A percentile compares a stretch with the other conserved stretches of the same genome.
phyloP scores from a whole-genome alignment of 2,329 filamentous ascomycete genomes.

The Colletotrichum orchidophilum region DNA sequence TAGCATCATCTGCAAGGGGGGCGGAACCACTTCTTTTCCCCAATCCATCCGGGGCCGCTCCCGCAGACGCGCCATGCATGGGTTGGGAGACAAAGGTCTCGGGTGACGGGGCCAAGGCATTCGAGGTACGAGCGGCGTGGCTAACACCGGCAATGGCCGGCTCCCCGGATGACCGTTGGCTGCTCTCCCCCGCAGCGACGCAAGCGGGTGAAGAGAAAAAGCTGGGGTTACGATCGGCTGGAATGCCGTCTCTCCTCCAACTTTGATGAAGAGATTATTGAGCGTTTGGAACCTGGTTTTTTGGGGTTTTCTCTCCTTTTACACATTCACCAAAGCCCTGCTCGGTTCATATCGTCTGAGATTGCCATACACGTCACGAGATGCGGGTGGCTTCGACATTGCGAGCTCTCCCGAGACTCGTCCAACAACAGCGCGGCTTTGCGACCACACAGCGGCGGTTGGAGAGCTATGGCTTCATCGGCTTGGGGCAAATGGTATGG shows the following conservation, averaged over 20 bases:
- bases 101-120: not conserved
- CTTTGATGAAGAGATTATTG: not conserved
- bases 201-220: constrained; percentile 1
- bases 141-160: constrained; percentile 48
- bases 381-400: constrained; percentile 20
- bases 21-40: constrained; percentile 19
- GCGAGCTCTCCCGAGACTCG: constrained; percentile 40
- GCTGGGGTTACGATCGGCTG: constrained; percentile 12
- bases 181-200: constrained; percentile 5
- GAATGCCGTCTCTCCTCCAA: not conserved
- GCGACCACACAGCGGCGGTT: constrained; percentile 56
- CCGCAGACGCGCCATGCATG: constrained; percentile 18
- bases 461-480: constrained; percentile 68
- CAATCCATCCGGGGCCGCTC: constrained; percentile 18
- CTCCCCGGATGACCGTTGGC: constrained; percentile 38
- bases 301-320: not conserved
- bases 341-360: constrained; percentile 30
- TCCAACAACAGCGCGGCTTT: constrained; percentile 59
- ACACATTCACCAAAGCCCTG: not conserved
- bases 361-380: constrained; percentile 30
- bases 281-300: not conserved
- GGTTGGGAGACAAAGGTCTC: not conserved
- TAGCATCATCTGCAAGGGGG: not conserved
- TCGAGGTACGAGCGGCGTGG: constrained; percentile 33
- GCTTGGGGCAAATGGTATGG: constrained; percentile 69